A percentile compares a stretch with the other conserved stretches of the same genome.
Conservation (phyloP, 2,329 filamentous ascomycete species). For the Penicillium corylophilum region DNA sequence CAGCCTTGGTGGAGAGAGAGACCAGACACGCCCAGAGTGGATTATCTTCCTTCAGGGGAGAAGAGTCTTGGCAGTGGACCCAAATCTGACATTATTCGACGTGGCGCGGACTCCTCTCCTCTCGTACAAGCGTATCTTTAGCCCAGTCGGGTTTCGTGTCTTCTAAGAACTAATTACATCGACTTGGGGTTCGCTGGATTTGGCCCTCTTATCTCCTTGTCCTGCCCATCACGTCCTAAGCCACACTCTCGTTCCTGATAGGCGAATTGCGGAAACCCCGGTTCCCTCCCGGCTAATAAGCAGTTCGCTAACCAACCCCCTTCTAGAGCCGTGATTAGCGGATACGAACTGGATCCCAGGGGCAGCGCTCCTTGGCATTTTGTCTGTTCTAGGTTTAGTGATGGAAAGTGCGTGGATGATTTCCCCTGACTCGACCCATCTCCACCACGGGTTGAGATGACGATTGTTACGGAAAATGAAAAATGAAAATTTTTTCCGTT, state of each 20-base stretch:
- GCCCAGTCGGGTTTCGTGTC: conserved; percentile 5
- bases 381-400: not conserved
- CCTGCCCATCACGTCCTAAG: no score
- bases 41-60: not conserved
- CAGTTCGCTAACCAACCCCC: no score
- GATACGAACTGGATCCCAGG: conserved; percentile 2
- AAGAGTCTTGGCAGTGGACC: conserved; percentile 28
- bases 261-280: no score
- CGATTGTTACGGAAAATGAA: not conserved
- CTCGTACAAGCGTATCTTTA: conserved; percentile 16
- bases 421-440: not conserved
- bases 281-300: no score
- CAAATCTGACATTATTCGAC: not conserved
- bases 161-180: no score
- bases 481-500: not conserved
- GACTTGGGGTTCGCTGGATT: no score
- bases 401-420: not conserved
- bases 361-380: conserved; percentile 14
- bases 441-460: conserved; percentile 1
- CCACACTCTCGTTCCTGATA: not conserved
- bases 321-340: not conserved
- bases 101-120: conserved; percentile 4
- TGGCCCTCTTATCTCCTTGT: no score
- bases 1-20: not conserved
- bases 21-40: not conserved